Percentiles rank a stretch among this genome's conserved stretches.
These are phyloP conservation scores for rapeseed (Brassica napus) DNA, from an alignment of 345 rosid species.

Conservation along the genomic window DNA sequence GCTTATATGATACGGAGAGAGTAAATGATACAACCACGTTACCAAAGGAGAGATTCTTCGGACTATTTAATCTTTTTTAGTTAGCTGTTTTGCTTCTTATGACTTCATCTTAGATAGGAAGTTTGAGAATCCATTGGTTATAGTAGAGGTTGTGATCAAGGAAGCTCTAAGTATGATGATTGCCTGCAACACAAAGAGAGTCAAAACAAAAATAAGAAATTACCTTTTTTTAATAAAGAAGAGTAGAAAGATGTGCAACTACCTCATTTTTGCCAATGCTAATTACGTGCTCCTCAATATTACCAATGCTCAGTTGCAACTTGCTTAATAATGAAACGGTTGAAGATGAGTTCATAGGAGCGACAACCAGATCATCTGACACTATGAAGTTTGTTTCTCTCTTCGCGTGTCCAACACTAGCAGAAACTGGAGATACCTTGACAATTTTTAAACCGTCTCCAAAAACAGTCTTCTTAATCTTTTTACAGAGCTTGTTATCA, in stretches of 20 bases:
- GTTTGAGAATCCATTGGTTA: conserved; percentile 22
- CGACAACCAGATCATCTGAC: conserved; percentile 21
- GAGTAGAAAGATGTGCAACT: neutral
- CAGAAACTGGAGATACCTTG: neutral
- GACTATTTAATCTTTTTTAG: neutral
- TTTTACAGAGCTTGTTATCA: neutral
- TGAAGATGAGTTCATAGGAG: conserved; percentile 32
- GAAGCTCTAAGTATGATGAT: conserved; percentile 21
- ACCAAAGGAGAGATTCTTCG: neutral
- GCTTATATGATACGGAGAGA: too few species aligned
- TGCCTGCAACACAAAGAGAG: conserved; percentile 6
- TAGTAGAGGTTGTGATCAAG: conserved; percentile 17
- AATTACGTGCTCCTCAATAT: conserved; percentile 23
- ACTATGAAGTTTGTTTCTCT: conserved; percentile 17
- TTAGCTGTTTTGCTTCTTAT: neutral
- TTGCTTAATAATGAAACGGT: conserved; percentile 16
- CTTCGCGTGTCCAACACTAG: neutral
- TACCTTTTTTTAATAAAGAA: neutral
- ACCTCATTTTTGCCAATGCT: conserved; percentile 20
- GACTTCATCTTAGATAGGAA: neutral
- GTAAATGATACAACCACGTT: neutral
- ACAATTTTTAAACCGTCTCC: neutral
- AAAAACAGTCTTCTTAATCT: neutral
- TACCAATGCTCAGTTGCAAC: neutral
- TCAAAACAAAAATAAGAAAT: neutral